Evolutionary conservation across 2,329 filamentous ascomycete species (phyloP), one percentile per base, ranked within the genome.

Genomic region (Fusarium lateritium): DNA sequence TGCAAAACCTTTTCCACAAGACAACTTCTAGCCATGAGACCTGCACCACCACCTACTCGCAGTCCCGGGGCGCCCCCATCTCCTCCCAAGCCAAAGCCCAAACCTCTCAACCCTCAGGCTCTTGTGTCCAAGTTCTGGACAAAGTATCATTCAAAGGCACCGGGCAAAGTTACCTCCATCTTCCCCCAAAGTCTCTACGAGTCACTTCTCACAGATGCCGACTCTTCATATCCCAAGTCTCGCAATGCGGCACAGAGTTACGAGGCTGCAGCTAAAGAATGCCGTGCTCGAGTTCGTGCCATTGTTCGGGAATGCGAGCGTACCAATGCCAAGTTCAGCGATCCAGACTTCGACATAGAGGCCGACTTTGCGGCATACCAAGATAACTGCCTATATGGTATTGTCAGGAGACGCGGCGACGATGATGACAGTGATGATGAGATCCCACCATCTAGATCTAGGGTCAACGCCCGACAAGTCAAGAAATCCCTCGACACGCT

Each of bases 311-410:
- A 83, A 64, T 84, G 81, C 71, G 73, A 79, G 42, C 80, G 81
- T 28, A 83, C 80, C 24, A 84, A 84, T 63, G 77, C 81, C 58
- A 83, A 82, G 72, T 83, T 81, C 58, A 82, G 79, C 44, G 82
- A 84, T 51, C 76, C 80, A 2, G 80, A 83, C 66, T 84, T 83
- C 57, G 80, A 83, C 57, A 79, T 83, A 49, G 82, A 83, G 68
- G 62, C 68, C 7, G 82, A 83, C 58, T 70, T 71, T 51, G 51
- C 46, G 69, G 84, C 82, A 7, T 40, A 49, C 2, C 52, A 72
- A 13, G 51, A 73, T 21, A 82, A 83, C 65, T 83, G 81, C 43
- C 76, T 83, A 31, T 73, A 76, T 70, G 80, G 83, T 62, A 56
- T 73, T 21, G 49, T 65, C 7, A 60, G 67, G 28, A 68, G 60